Evolutionary conservation across 2,329 filamentous ascomycete genomes (phyloP).

Genomic region (Ceratocystis cubensis): DNA sequence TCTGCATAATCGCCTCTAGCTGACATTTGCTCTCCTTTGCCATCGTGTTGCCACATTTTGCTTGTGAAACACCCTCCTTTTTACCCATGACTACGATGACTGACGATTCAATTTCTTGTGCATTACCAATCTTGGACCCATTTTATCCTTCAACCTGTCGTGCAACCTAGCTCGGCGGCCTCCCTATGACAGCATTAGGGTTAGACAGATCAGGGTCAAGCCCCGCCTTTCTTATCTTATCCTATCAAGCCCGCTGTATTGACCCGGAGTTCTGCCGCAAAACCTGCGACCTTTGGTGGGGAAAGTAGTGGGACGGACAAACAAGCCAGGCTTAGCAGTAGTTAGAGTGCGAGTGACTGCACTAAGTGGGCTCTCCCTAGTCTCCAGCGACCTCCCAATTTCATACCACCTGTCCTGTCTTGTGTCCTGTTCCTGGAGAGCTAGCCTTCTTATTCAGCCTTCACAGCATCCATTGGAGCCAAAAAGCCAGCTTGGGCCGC

Average conservation of each 20-base stretch:
- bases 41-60: not conserved
- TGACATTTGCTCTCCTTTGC: not conserved
- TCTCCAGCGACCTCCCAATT: not conserved
- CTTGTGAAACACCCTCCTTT: not conserved
- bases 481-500: slow-evolving; percentile 1
- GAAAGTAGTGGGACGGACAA: not conserved
- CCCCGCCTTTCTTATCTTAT: not conserved
- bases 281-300: not conserved
- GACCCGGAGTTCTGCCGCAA: not conserved
- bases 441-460: not conserved
- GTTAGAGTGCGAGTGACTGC: not conserved
- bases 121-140: not conserved
- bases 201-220: not conserved
- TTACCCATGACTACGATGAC: not conserved
- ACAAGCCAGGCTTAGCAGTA: not conserved
- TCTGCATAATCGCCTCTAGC: too few species aligned
- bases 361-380: not conserved
- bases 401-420: slow-evolving; percentile 16
- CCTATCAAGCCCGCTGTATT: not conserved
- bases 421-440: not conserved
- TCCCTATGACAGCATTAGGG: not conserved
- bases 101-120: too few species aligned
- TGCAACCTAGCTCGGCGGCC: not conserved
- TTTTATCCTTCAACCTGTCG: not conserved
- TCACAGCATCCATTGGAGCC: not conserved